Evolutionary conservation across 2,329 filamentous ascomycete genomes (phyloP), one percentile per base, ranked within the genome.

Genomic region (Trichoderma harzianum): DNA sequence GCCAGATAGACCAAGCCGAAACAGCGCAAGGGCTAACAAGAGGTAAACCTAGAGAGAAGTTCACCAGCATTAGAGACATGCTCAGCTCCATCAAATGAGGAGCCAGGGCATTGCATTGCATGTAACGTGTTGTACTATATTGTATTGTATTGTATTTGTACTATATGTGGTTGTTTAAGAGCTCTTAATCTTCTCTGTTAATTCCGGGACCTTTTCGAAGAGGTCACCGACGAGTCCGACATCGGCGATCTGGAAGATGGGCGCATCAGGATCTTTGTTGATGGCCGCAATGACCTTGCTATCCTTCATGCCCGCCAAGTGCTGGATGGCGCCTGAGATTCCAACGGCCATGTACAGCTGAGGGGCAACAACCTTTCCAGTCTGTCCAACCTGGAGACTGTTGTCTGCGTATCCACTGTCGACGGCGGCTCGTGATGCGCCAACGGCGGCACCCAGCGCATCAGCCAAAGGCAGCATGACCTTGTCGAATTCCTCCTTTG

Each of bases 251-350:
- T 99, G 96, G 87, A 99, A 99, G 77, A 99, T 99, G 34, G 96
- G 96, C 71, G 96, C 96, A 82, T 99, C 96, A 5, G 91, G 86
- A 79, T 99, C 96, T 86, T 99, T 99, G 87, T 99, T 99, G 80
- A 99, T 98, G 16, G 94, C 94, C 26, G 95, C 96, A 84, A 99
- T 99, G 72, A 99, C 96, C 86, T 99, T 99, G 86, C 94, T 98
- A 80, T 99, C 96, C 88, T 99, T 99, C 96, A 99, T 99, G 80
- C 96, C 96, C 36, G 96, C 96, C 83, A 99, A 83, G 86, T 99
- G 96, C 84, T 99, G 96, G 77, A 99, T 99, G 26, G 96, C 96
- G 69, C 96, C 96, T 10, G 94, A 97, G 77, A 99, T 98, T 79
- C 96, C 96, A 14, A 95, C 95, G 69, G 94, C 97, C 76, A 99